Base-by-base conservation (phyloP, 345 rosid species). In the Carallia brachiata region DNA sequence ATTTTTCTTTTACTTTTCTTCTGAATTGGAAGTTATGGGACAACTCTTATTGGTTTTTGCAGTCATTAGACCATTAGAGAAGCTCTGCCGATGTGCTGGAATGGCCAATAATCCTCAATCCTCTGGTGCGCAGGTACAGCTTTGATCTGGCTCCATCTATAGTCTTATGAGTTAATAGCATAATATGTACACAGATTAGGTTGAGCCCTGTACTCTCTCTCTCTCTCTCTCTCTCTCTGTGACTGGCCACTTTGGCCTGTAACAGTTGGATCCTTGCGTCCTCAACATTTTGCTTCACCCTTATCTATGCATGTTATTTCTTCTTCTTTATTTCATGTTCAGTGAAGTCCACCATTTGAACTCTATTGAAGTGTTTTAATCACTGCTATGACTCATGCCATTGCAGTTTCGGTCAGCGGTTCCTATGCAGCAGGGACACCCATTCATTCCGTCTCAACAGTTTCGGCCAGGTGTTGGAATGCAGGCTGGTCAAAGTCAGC, bases 31-130 rank as follows among this genome's bases (percentile, higher is more conserved):
- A 50, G 55, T 30, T 61, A 16, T 40, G 69, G 48, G 17, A 52
- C 4, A 15, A 52, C 3, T 19, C 17, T 12, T 61, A 60, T 32
- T 62, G 31, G 55, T 72, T 30, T 34, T 61, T 66, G 57, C 73
- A 75, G 84, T 28, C 30, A 27, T 57, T 48, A 37, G 58, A 44
- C 3, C 50, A 44, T 44, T 44, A 44, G 36, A 72, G 75, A 75
- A 28, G 70, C 54, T 63, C 80, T 30, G 62, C 16, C 8, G 62
- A 58, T 72, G 77, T 65, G 57, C 74, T 72, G 65, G 62, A 54
- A 89, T 92, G 97, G 83, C 91, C 62, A 87, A 85, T 73, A 88
- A 85, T 78, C 79, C 88, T 75, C 96, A 82, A 55, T 76, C 89
- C 52, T 82, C 96, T 34, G 88, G 88, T 69, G 58, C 83, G 4